Evolutionary conservation across 768 basidiomycete species (phyloP).

Genomic region (Tricholoma hemisulphureum): DNA sequence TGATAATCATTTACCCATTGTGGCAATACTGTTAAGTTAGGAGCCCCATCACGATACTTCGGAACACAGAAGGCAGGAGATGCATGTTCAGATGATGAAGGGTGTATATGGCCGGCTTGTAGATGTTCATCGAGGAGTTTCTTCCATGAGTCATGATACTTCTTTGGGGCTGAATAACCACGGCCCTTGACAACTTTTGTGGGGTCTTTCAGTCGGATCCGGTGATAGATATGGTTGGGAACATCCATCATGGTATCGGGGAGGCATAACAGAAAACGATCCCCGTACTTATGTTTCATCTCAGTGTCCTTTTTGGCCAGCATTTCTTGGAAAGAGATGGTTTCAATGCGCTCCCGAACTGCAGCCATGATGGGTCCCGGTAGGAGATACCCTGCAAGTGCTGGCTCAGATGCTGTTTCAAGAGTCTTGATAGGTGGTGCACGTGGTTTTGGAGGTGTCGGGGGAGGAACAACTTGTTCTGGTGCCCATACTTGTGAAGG

Average conservation of each 20-base stretch:
- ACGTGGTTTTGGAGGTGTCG: slow-evolving; percentile 8
- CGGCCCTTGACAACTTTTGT: slow-evolving; percentile 19
- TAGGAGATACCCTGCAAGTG: slow-evolving; percentile 7
- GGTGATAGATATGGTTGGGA: slow-evolving; percentile 21
- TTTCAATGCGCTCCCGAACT: slow-evolving; percentile 13
- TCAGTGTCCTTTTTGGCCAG: not conserved
- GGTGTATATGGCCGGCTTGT: slow-evolving; percentile 23
- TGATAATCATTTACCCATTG: not conserved
- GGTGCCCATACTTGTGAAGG: slow-evolving; percentile 1
- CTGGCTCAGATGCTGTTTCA: not conserved
- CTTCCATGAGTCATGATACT: slow-evolving; percentile 32
- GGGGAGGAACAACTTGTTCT: slow-evolving; percentile 1
- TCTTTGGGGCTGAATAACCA: slow-evolving; percentile 30
- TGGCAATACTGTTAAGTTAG: slow-evolving; percentile 1
- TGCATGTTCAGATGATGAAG: slow-evolving; percentile 24
- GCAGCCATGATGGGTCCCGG: slow-evolving; percentile 11
- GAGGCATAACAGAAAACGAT: slow-evolving; percentile 18
- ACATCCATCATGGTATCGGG: slow-evolving; percentile 11
- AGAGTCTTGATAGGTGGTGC: not conserved
- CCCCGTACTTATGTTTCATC: not conserved
- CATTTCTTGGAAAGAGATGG: slow-evolving; percentile 23
- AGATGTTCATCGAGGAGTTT: slow-evolving; percentile 32
- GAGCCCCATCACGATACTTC: not conserved
- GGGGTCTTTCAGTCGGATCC: slow-evolving; percentile 29
- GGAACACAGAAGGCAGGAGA: slow-evolving; percentile 6